Base-by-base conservation (phyloP, 805 yeast species). In the Candida maris region DNA sequence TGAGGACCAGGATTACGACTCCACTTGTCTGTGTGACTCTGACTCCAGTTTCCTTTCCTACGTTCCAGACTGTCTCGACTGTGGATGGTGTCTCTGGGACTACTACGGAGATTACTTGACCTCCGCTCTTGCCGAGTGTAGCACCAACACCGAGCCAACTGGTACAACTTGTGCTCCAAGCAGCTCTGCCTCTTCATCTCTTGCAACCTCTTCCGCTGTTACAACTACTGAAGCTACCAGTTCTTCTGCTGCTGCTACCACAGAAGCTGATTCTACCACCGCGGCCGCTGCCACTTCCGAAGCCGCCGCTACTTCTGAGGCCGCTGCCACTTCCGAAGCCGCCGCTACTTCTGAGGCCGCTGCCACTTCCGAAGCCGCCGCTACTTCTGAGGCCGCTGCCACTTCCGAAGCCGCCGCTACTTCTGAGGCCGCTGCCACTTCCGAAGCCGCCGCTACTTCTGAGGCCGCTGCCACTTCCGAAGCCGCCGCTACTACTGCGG, bases 31-130 rank as follows among this genome's bases (percentile, higher is more conserved):
- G 28, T 64, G 70, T 60, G 30, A 46, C 10, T 30, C 38, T 0
- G 63, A 32, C 23, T 34, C 61, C 20, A 18, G 39, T 5, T 64
- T 64, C 53, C 13, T 51, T 32, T 24, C 36, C 7, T 46, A 52
- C 30, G 61, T 63, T 41, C 44, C 47, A n/a, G 42, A 44, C 5
- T 65, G 70, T 52, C 52, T 65, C 45, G 62, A 51, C 32, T 65
- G 69, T 59, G 69, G 67, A 30, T 63, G 69, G 65, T 61, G 65
- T 35, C 43, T 64, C 42, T 64, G 68, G 68, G 39, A 39, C 32
- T 59, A 63, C 47, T 64, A 64, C 46, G 61, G 65, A 26, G 33
- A 40, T 1, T 63, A 46, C 47, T 53, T 63, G 35, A 39, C 54
- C 17, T 25, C 43, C 9, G 58, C 67, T 15, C 46, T 64, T 26